Evolutionary conservation across 306 rosid genomes (phyloP).

Genomic region (Citrullus mucosospermus): DNA sequence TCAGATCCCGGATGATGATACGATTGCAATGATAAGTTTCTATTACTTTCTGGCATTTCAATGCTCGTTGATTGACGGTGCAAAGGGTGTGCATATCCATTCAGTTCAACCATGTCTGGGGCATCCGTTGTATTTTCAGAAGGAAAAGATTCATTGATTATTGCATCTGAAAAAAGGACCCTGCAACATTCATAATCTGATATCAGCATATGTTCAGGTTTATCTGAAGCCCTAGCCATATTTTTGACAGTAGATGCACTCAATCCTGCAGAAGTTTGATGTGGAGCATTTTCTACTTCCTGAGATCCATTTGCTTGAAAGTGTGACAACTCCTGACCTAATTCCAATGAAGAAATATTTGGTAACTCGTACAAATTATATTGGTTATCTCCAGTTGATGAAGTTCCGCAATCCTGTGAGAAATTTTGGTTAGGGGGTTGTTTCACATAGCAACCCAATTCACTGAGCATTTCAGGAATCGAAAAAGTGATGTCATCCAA

Average conservation of each 20-base stretch:
- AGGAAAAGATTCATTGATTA: slow-evolving; percentile 33
- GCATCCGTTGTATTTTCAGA: slow-evolving; percentile 30
- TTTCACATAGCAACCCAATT: slow-evolving; percentile 37
- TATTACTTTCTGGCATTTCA: slow-evolving; percentile 26
- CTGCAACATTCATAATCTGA: slow-evolving; percentile 84
- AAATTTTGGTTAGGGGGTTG: slow-evolving; percentile 42
- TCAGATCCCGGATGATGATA: slow-evolving; percentile 27
- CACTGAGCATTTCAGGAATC: slow-evolving; percentile 40
- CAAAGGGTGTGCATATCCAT: slow-evolving; percentile 35
- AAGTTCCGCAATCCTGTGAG: slow-evolving; percentile 37
- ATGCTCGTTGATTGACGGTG: slow-evolving; percentile 27
- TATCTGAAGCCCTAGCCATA: slow-evolving; percentile 26
- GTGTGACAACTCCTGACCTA: slow-evolving; percentile 36
- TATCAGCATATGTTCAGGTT: slow-evolving; percentile 44
- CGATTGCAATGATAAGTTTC: slow-evolving; percentile 22
- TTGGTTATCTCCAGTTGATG: slow-evolving; percentile 27
- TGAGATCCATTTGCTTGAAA: slow-evolving; percentile 36
- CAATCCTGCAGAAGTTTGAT: slow-evolving; percentile 39
- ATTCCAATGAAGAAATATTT: slow-evolving; percentile 40
- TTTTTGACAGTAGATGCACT: slow-evolving; percentile 26
- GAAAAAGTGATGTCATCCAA: slow-evolving; percentile 46
- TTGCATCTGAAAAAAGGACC: slow-evolving; percentile 58
- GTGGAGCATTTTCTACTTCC: slow-evolving; percentile 25
- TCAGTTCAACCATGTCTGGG: slow-evolving; percentile 22
- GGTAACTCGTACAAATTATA: slow-evolving; percentile 37